A percentile compares a stretch with the other conserved stretches of the same genome.
Conservation (phyloP, 1,284 basidiomycete genomes). For the Agaricales sp. region DNA sequence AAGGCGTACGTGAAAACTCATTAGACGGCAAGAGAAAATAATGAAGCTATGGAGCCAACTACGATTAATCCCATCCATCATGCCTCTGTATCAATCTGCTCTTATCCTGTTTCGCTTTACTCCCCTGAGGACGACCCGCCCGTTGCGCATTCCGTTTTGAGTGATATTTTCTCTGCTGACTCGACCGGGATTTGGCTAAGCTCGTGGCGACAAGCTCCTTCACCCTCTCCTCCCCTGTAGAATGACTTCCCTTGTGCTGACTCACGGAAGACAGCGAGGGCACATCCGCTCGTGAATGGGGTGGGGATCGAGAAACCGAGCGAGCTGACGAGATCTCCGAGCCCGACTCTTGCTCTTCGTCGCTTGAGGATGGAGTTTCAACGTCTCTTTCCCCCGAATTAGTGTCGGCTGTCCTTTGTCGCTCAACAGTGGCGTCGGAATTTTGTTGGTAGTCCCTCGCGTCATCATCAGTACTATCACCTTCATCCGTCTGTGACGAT, state of each 20-base stretch:
- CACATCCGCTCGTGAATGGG: no score
- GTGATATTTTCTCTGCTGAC: conserved; percentile 65
- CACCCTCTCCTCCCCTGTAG: no score
- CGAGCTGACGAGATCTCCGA: no score
- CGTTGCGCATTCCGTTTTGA: conserved; percentile 54
- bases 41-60: no score
- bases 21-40: no score
- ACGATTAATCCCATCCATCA: conserved; percentile 50
- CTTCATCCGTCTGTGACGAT: conserved; percentile 21
- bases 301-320: no score
- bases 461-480: conserved; percentile 16
- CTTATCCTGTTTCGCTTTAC: conserved; percentile 75
- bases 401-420: conserved; percentile 6
- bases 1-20: no score
- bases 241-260: no score
- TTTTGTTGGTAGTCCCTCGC: conserved; percentile 21
- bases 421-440: conserved; percentile 15
- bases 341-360: no score
- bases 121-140: conserved; percentile 68
- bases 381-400: neutral
- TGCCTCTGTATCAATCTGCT: conserved; percentile 52
- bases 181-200: conserved; percentile 47
- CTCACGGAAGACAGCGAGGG: no score
- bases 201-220: conserved; percentile 56
- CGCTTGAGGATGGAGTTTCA: no score